Percentiles rank a stretch among this genome's conserved stretches.
Conservation (phyloP, 2,329 filamentous ascomycete genomes). For the Pezicula carpinea region DNA sequence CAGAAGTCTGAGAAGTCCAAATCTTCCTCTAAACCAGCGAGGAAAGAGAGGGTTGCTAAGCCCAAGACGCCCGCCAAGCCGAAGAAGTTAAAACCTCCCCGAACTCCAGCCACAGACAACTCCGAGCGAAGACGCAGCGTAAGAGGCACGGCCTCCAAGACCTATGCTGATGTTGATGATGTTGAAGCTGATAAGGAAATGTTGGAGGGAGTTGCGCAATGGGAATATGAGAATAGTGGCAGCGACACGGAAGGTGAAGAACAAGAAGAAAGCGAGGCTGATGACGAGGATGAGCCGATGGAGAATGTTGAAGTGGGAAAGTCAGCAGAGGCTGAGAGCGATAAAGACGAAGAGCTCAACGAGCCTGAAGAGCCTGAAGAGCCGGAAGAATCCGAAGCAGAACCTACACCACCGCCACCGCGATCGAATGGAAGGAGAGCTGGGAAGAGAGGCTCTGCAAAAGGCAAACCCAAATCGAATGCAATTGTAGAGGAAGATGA, state of each 20-base stretch:
- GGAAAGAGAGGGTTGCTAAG: slow-evolving; percentile 21
- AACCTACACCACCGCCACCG: slow-evolving; percentile 8
- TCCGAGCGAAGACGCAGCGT: slow-evolving; percentile 30
- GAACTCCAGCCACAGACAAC: slow-evolving; percentile 9
- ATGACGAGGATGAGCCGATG: neutral
- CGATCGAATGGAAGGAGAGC: slow-evolving; percentile 8
- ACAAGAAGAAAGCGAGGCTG: slow-evolving; percentile 4
- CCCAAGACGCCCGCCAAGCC: slow-evolving; percentile 25
- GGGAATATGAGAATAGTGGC: slow-evolving; percentile 34
- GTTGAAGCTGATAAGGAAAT: slow-evolving; percentile 36
- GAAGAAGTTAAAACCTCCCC: slow-evolving; percentile 18
- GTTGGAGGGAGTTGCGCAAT: slow-evolving; percentile 29
- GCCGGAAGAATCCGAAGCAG: slow-evolving; percentile 7
- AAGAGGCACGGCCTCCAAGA: slow-evolving; percentile 32
- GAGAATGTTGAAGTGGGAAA: slow-evolving; percentile 4
- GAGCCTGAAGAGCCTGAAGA: slow-evolving; percentile 4
- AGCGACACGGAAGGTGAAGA: slow-evolving; percentile 27
- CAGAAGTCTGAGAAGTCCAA: slow-evolving; percentile 18
- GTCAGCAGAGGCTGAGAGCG: too few species aligned
- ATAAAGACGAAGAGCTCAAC: too few species aligned
- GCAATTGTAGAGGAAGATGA: too few species aligned
- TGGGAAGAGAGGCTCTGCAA: neutral
- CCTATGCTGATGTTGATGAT: slow-evolving; percentile 33
- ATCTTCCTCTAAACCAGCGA: slow-evolving; percentile 17
- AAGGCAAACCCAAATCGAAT: neutral